Evolutionary conservation across 2,329 filamentous ascomycete genomes (phyloP), one percentile per base, ranked within the genome.

Genomic region (Coniochaeta pulveracea): DNA sequence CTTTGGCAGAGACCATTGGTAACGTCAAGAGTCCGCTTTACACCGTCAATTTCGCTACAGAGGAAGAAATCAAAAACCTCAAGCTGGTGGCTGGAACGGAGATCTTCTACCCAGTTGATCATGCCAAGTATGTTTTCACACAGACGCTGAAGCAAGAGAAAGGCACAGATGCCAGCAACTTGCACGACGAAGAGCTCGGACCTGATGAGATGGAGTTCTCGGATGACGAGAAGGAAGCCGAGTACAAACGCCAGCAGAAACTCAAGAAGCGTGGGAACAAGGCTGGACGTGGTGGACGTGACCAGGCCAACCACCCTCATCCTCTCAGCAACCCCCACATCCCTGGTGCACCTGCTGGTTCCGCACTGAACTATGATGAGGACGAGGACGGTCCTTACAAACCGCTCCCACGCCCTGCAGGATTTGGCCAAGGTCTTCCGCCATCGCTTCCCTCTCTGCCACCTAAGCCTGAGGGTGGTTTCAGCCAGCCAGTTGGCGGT

Each of bases 201-300:
- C 80, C 82, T 19, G 84, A 93, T 23, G 89, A 96, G 52, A 72
- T 85, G 45, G 91, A 96, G 51, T 96, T 96, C 54, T 95, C 89
- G 0, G 91, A 98, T 45, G 91, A 98, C 47, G 91, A 98, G 57
- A 82, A 84, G 45, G 91, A 98, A 56, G 80, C 81, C 6, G 84
- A 86, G 46, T 76, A 85, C 51, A 93, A 81, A 60, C 63, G 72
- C 36, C 68, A 69, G 38, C 47, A 75, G 34, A 86, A 86, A 57
- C 69, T 76, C 41, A 80, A 80, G 56, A 74, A 70, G 46, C 61
- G 64, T 14, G 56, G 50, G 38, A 63, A 62, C 34, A 72, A 65
- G 48, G 63, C 63, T 34, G 51, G 41, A 40, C 51, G 50, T 33
- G 46, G 50, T 32, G 49, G 49, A 10, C 36, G 40, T 10, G 38